Conservation (phyloP, 306 rosid genomes). For the Fragaria ananassa region DNA sequence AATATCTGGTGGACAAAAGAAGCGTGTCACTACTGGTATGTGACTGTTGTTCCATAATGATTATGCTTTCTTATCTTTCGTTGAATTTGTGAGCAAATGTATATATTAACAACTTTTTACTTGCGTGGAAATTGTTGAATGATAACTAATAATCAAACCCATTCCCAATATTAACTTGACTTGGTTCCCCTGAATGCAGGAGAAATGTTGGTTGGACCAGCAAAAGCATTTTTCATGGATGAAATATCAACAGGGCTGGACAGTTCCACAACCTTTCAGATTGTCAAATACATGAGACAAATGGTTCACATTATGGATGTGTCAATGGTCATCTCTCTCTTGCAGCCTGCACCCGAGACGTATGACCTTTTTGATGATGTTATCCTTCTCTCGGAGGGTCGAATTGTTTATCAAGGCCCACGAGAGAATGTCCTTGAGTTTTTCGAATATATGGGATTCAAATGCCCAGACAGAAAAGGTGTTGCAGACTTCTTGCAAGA, state of each 20-base stretch:
- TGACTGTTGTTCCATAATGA: neutral
- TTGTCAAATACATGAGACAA: conserved; percentile 38
- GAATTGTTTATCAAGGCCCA: conserved; percentile 32
- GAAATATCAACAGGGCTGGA: conserved; percentile 72
- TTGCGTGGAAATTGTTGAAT: too few species aligned
- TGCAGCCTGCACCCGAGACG: conserved; percentile 39
- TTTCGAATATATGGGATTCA: conserved; percentile 30
- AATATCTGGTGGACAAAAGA: conserved; percentile 49
- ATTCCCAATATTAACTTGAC: neutral
- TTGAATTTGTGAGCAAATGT: neutral
- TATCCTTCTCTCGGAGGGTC: conserved; percentile 36
- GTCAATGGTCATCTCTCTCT: conserved; percentile 30
- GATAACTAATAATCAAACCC: too few species aligned
- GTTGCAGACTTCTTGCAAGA: conserved; percentile 39
- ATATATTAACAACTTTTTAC: neutral
- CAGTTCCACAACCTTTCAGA: conserved; percentile 64
- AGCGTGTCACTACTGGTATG: conserved; percentile 45
- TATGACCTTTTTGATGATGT: conserved; percentile 34
- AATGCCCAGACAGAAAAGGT: conserved; percentile 34
- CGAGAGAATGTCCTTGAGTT: conserved; percentile 33
- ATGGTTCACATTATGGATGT: conserved; percentile 34
- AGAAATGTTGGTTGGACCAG: conserved; percentile 54
- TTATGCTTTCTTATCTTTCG: too few species aligned
- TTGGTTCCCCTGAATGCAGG: conserved; percentile 9
- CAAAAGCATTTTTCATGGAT: conserved; percentile 58